Evolutionary conservation across 2,329 filamentous ascomycete species (phyloP), one percentile per base, ranked within the genome.

Genomic region (Cytospora piceae): DNA sequence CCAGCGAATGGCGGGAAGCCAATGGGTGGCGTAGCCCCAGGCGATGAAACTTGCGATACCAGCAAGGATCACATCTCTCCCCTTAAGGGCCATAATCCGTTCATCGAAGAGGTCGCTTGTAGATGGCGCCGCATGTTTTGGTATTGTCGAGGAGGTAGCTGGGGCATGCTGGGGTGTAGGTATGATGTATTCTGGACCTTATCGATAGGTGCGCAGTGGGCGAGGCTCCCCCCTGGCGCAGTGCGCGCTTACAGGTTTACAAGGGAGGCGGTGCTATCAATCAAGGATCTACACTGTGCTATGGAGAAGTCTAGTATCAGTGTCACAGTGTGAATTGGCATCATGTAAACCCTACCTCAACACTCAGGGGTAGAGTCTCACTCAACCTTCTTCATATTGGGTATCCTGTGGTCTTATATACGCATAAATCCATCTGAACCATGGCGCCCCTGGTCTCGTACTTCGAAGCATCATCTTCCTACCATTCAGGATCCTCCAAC

Each of bases 21-120:
- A 96, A 80, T 91, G 89, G 71, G 92, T 89, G 67, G 90, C 85
- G 76, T 94, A 90, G 69, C 92, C 91, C 94, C 94, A 98, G 75
- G 92, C 90, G 76, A 97, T 82, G 78, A 97, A 92, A 77, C 83
- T 85, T 77, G 84, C 87, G 76, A 90, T 77, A 77, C 84, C 85
- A 76, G 88, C 87, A 78, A 91, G 77, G 76, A 87, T 83, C 77
- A 89, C 83, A 85, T 93, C 85, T 83, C 86, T 87, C 80, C 87
- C 86, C 82, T 87, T 87, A 81, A 92, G 83, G 83, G 87, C 88
- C 90, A 91, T 88, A 78, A 74, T 81, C 76, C 54, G 61, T 67
- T 62, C 67, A 65, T 62, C 58, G 61, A 67, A 53, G 42, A 39
- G 57, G 57, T 61, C 55, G 39, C 55, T 49, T 56, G 61, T 55